Evolutionary conservation across 2,329 filamentous ascomycete species (phyloP).

Genomic region (Claviceps pazoutovae): DNA sequence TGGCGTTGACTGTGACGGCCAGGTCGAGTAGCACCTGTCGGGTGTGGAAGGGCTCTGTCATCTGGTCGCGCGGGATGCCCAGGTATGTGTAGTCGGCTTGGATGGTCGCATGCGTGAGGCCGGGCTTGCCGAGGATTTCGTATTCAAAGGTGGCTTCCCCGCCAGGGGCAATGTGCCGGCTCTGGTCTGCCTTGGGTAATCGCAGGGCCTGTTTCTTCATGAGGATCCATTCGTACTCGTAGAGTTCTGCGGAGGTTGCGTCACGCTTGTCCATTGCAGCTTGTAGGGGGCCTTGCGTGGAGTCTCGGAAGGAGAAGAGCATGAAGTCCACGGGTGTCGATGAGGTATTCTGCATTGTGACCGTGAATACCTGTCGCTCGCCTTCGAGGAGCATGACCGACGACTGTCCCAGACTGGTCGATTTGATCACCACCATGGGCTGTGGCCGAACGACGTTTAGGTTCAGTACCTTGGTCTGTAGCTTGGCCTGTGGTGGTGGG

Average conservation of each 20-base stretch:
- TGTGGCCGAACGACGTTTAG: slow-evolving; percentile 69
- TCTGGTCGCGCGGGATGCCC: slow-evolving; percentile 52
- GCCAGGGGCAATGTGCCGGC: slow-evolving; percentile 51
- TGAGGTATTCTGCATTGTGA: slow-evolving; percentile 71
- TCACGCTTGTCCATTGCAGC: slow-evolving; percentile 63
- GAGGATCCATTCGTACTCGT: slow-evolving; percentile 73
- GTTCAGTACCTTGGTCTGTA: slow-evolving; percentile 38
- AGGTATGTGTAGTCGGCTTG: slow-evolving; percentile 79
- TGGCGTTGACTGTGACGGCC: slow-evolving; percentile 82
- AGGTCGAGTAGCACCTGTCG: slow-evolving; percentile 69
- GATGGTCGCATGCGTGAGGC: slow-evolving; percentile 63
- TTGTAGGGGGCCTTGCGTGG: slow-evolving; percentile 65
- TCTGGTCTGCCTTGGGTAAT: slow-evolving; percentile 35
- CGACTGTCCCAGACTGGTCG: slow-evolving; percentile 66
- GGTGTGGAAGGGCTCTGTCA: slow-evolving; percentile 66
- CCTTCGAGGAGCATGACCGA: slow-evolving; percentile 89
- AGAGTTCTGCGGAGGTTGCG: slow-evolving; percentile 62
- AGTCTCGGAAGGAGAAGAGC: slow-evolving; percentile 80
- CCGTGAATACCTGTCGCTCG: slow-evolving; percentile 61
- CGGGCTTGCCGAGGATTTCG: slow-evolving; percentile 75
- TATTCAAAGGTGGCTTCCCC: slow-evolving; percentile 61
- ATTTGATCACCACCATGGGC: slow-evolving; percentile 62
- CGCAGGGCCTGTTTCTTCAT: slow-evolving; percentile 58
- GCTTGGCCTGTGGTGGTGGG: slow-evolving; percentile 20
- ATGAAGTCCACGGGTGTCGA: slow-evolving; percentile 67